phyloP scores from a whole-genome alignment of 2,329 filamentous ascomycete genomes.

The Furcasterigmium furcatum region DNA sequence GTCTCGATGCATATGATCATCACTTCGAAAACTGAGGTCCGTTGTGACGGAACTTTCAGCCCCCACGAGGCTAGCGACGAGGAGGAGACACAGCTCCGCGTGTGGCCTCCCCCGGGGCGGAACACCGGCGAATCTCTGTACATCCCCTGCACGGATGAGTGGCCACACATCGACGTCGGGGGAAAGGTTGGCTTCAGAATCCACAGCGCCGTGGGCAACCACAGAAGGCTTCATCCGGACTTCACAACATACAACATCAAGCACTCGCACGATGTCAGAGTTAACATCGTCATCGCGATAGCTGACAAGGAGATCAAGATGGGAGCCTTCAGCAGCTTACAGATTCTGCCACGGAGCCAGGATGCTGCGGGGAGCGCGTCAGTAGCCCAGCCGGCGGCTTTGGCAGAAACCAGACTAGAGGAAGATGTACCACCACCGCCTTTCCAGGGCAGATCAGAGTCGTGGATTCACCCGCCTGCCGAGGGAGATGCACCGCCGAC shows the following conservation, averaged over 20 bases:
- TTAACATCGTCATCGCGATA: not conserved
- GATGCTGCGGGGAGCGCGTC: not conserved
- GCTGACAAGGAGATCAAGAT: not conserved
- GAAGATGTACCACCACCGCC: not conserved
- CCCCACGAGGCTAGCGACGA: slow-evolving; percentile 3
- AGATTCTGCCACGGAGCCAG: not conserved
- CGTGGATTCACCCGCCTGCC: slow-evolving; percentile 3
- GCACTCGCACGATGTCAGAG: not conserved
- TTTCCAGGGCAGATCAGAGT: not conserved
- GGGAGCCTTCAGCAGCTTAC: not conserved
- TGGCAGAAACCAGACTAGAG: not conserved
- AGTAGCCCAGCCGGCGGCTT: not conserved
- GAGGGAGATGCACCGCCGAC: slow-evolving; percentile 1
- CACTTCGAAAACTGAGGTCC: slow-evolving; percentile 9
- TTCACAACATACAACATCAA: slow-evolving; percentile 1
- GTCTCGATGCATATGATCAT: slow-evolving; percentile 12
- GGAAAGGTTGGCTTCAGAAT: not conserved
- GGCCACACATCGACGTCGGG: not conserved
- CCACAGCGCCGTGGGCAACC: not conserved
- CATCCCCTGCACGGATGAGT: slow-evolving; percentile 1
- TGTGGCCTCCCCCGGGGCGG: not conserved
- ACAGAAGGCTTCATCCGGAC: not conserved
- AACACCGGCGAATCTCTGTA: not conserved
- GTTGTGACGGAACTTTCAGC: slow-evolving; percentile 8
- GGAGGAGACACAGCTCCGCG: not conserved